phyloP scores from a whole-genome alignment of 1,139 yeast species.

The Pichia sp. region DNA sequence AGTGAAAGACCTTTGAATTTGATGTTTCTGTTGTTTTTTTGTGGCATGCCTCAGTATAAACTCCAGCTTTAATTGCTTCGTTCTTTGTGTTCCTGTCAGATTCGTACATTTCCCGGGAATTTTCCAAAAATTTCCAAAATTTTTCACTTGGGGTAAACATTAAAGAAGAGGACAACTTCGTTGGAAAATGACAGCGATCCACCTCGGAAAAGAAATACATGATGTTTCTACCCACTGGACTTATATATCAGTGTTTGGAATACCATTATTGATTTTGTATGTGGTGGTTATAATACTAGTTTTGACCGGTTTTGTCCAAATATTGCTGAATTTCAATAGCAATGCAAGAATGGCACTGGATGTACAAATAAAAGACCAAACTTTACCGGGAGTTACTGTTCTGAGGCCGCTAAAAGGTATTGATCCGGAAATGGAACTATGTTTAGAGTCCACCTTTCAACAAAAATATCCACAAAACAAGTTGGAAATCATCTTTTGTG shows the following conservation, averaged over 20 bases:
- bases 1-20: too few relatives aligned
- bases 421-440: conserved; percentile 64
- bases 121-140: too few relatives aligned
- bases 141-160: too few relatives aligned
- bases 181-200: too few relatives aligned
- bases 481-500: conserved; percentile 69
- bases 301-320: conserved; percentile 39
- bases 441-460: conserved; percentile 59
- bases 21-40: too few relatives aligned
- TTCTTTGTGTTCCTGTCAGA: too few relatives aligned
- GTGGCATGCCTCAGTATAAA: too few relatives aligned
- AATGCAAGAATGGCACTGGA: conserved; percentile 14
- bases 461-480: conserved; percentile 57
- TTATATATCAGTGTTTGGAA: background rate
- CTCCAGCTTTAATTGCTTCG: too few relatives aligned
- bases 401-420: conserved; percentile 79
- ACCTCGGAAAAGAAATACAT: too few relatives aligned
- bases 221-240: background rate
- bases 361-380: conserved; percentile 12
- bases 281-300: conserved; percentile 37
- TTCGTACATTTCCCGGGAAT: too few relatives aligned
- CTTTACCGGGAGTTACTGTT: conserved; percentile 64
- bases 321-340: conserved; percentile 30
- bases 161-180: too few relatives aligned
- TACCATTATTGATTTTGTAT: conserved; percentile 11